Evolutionary conservation across 129 eudicot species (phyloP), one percentile per base, ranked within the genome.

Genomic region (Flaveria brownii): DNA sequence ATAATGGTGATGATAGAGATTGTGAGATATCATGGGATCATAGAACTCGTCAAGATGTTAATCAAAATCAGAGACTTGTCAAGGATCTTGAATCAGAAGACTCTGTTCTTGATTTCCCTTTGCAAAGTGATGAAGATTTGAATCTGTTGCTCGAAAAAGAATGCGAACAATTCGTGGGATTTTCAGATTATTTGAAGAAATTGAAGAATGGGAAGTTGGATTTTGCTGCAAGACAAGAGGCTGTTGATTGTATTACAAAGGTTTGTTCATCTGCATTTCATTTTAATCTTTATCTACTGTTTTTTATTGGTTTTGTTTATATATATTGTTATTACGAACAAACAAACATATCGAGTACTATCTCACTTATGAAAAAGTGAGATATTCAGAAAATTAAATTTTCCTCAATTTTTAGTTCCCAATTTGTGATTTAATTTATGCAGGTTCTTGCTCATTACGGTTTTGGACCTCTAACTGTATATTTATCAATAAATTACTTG

Each of bases 231-330:
- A 87, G 96, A 70, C 77, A 74, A 39, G 88, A 87, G 43, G 91
- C 89, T 76, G 74, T 87, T 85, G 74, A 80, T 75, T 90, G 96
- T 92, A 87, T 90, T 82, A 51, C 46, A 74, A 90, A 86, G 96
- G 96, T 90, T 23, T 22, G 84, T n/a, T 71, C 8, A 36, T 36
- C 6, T 36, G 41, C 41, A 36, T 36, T 36, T 36, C 41, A 36
- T 36, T 36, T 36, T 36, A 7, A 36, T 36, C 41, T 36, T 36
- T 5, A 36, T 36, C 5, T 36, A 36, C 7, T 0, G 22, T 20
- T 36, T 36, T 36, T 36, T 0, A 36, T 36, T 36, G 41, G 41
- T 36, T 36, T 36, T 36, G 41, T 36, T 36, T 36, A 0, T 30
- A 36, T 36, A 5, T 5, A 36, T 36, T 36, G 41, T 7, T 0